Evolutionary conservation across 2,329 filamentous ascomycete species (phyloP).

Genomic region (Cladosporium austrohemisphaericum): DNA sequence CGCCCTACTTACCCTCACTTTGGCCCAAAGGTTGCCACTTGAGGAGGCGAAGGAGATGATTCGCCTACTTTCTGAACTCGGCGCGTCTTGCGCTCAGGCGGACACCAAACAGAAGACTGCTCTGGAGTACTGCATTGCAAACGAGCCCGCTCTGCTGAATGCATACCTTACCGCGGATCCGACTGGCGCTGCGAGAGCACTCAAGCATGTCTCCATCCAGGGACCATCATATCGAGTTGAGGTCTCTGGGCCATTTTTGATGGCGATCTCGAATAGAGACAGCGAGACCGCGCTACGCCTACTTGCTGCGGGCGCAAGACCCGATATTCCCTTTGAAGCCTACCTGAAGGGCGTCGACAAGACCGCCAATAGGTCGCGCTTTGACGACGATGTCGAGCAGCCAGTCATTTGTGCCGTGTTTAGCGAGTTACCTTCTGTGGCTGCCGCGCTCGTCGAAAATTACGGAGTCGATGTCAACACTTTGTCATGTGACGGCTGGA

Average conservation of each 20-base stretch:
- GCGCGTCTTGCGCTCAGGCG: constrained; percentile 69
- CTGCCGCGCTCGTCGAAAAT: constrained; percentile 52
- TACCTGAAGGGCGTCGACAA: constrained; percentile 64
- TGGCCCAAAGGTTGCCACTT: constrained; percentile 62
- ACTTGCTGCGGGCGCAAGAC: constrained; percentile 59
- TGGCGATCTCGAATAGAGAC: constrained; percentile 56
- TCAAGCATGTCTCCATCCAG: constrained; percentile 60
- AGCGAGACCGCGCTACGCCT: constrained; percentile 55
- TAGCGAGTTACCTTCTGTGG: constrained; percentile 50
- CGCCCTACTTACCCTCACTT: constrained; percentile 65
- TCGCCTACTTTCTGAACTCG: constrained; percentile 61
- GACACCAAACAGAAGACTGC: constrained; percentile 62
- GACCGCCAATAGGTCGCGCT: constrained; percentile 55
- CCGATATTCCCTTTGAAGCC: constrained; percentile 58
- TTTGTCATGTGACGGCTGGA: constrained; percentile 43
- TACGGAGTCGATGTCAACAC: constrained; percentile 63
- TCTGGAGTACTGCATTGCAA: constrained; percentile 61
- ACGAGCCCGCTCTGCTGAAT: constrained; percentile 46
- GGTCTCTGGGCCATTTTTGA: constrained; percentile 52
- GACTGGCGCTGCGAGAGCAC: constrained; percentile 57
- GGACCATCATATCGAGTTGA: constrained; percentile 33
- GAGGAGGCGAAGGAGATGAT: constrained; percentile 64
- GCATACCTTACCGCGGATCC: constrained; percentile 53
- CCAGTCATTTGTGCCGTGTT: constrained; percentile 62
- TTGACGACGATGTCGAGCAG: constrained; percentile 52